Base-by-base conservation (phyloP, 2,329 filamentous ascomycete species). In the Neodidymelliopsis sp. region DNA sequence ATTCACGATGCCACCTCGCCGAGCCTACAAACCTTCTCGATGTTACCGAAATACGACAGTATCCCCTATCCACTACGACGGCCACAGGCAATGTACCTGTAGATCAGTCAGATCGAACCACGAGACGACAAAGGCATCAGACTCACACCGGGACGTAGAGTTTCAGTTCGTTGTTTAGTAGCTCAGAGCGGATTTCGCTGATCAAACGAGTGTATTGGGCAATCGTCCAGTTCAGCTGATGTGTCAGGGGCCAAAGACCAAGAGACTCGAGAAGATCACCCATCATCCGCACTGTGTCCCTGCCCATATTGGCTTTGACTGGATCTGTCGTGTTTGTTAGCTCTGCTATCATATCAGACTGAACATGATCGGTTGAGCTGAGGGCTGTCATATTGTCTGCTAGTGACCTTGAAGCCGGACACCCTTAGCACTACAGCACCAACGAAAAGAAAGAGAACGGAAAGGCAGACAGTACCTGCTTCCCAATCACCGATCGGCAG, bases 401-500 rank as follows among this genome's bases (percentile, higher is more conserved):
- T 6, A 4, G 10, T n/a, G 10, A n/a, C 10, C n/a, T 20, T 6
- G 10, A 4, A 6, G 5, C 12, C 22, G 5, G 10, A 13, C 4
- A 20, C 31, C 18, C 13, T 8, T 6, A n/a, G 2, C 2, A 6
- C 16, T n/a, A 4, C 11, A 2, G 3, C 11, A 33, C 15, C 15
- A 5, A 9, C 3, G 16, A 3, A 10, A n/a, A 22, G 18, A 20
- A 20, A 15, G 13, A n/a, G 8, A 1, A 11, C 6, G 4, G 9
- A 6, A 16, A 11, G 29, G 18, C 18, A 13, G 15, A 10, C 15
- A 31, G 16, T 61, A 74, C 72, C 71, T 62, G 58, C 24, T 33
- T 63, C 49, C 73, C 73, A 75, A 19, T 46, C 63, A 15, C 73
- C 73, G 49, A 75, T 72, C 1, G 71, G 73, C 6, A 75, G 35